A percentile compares a stretch with the other conserved stretches of the same genome.
Conservation (phyloP, 345 rosid genomes). For the Mercurialis annua region DNA sequence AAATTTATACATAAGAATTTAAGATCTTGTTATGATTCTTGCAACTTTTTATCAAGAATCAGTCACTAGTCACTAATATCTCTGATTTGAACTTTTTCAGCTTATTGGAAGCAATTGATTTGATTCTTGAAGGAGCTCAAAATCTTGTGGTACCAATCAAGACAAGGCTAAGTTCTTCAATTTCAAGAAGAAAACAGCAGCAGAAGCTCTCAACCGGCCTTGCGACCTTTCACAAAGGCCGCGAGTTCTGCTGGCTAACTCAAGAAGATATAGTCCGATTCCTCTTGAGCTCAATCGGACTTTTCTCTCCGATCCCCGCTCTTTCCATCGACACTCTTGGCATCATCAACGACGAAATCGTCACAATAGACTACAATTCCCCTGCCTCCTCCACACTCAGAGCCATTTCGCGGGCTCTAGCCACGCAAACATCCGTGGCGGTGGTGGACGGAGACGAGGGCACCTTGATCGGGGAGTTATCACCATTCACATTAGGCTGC, state of each 20-base stretch:
- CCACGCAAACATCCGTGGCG: conserved; percentile 67
- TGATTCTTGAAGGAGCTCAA: conserved; percentile 78
- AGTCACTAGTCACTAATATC: background rate
- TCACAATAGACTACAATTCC: conserved; percentile 59
- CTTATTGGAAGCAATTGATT: conserved; percentile 73
- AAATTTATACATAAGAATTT: background rate
- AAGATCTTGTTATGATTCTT: background rate
- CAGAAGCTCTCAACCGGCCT: conserved; percentile 24
- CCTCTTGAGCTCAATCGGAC: conserved; percentile 68
- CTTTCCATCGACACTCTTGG: conserved; percentile 61
- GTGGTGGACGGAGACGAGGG: conserved; percentile 54
- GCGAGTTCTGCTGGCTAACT: conserved; percentile 82
- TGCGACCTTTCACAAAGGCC: conserved; percentile 48
- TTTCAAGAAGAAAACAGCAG: conserved; percentile 45
- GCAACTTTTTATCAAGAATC: background rate
- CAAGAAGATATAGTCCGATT: conserved; percentile 82
- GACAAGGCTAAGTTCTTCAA: conserved; percentile 24
- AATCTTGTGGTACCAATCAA: conserved; percentile 77
- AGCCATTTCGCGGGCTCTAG: conserved; percentile 45
- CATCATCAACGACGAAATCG: conserved; percentile 45
- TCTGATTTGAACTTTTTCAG: conserved; percentile 32
- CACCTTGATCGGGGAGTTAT: conserved; percentile 64
- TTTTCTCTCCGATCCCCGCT: conserved; percentile 66
- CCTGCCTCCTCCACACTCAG: conserved; percentile 52
- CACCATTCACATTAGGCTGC: conserved; percentile 50